phyloP scores from a whole-genome alignment of 495 filamentous ascomycete genomes.

The Aspergillus incahuasiensis region DNA sequence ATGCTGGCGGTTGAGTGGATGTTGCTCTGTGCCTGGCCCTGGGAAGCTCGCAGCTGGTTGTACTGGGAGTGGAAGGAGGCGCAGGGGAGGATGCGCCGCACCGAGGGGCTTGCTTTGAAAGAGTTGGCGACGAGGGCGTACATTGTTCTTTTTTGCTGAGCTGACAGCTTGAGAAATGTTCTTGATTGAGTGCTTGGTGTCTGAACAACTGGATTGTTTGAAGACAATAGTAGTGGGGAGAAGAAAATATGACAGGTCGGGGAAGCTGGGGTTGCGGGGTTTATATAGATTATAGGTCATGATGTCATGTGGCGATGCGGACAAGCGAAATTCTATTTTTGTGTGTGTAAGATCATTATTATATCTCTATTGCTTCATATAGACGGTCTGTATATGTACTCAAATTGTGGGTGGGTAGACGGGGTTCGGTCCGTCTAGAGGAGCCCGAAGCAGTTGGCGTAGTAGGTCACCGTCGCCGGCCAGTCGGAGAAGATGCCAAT shows the following conservation, averaged over 20 bases:
- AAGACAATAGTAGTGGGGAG: too few species aligned
- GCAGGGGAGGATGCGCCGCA: slow-evolving; percentile 6
- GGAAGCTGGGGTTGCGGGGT: neutral
- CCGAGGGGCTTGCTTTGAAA: slow-evolving; percentile 2
- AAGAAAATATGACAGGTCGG: too few species aligned
- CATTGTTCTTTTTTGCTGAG: neutral
- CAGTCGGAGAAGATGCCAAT: slow-evolving; percentile 57
- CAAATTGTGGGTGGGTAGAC: neutral
- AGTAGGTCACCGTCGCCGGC: slow-evolving; percentile 57
- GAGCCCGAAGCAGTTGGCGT: slow-evolving; percentile 55
- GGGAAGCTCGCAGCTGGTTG: neutral
- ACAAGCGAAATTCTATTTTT: neutral
- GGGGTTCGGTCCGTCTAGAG: neutral
- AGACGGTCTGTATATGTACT: neutral
- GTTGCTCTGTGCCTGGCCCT: neutral
- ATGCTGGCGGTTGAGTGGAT: slow-evolving; percentile 9
- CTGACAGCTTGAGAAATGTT: neutral
- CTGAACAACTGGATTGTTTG: neutral
- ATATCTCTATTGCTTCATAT: neutral
- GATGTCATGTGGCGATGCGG: slow-evolving; percentile 8
- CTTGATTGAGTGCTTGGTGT: neutral
- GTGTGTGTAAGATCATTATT: slow-evolving; percentile 1
- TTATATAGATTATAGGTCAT: neutral
- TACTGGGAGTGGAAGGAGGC: slow-evolving; percentile 12
- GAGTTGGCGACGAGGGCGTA: neutral